Evolutionary conservation across 768 basidiomycete species (phyloP).

Genomic region (Albatrellus ellisii): DNA sequence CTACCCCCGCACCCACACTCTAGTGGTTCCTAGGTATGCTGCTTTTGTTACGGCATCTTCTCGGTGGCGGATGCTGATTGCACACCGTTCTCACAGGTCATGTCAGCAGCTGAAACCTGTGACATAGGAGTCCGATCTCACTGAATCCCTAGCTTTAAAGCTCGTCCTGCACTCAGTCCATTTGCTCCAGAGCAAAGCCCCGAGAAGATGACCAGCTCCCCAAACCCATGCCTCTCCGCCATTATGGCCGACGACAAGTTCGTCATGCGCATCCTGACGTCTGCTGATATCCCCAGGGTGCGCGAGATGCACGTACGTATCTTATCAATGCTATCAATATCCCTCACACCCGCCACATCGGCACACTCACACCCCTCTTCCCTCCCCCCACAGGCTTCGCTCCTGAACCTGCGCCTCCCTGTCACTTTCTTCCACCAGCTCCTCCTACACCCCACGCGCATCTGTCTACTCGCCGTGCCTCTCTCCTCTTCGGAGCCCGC

Average conservation of each 20-base stretch:
- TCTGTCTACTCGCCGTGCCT: constrained; percentile 7
- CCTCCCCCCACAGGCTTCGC: constrained; percentile 5
- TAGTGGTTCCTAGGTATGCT: no score
- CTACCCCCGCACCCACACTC: no score
- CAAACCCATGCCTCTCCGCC: not conserved
- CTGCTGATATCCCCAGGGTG: constrained; percentile 9
- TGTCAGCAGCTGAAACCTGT: no score
- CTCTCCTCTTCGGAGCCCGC: constrained; percentile 8
- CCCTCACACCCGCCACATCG: not conserved
- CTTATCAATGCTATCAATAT: no score
- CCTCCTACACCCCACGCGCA: constrained; percentile 9
- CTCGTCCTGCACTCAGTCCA: not conserved
- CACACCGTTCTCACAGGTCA: no score
- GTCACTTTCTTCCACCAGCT: constrained; percentile 11
- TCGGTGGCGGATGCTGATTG: no score
- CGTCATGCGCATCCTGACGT: constrained; percentile 9
- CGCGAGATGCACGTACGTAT: constrained; percentile 10
- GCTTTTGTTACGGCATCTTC: no score
- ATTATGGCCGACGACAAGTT: constrained; percentile 6
- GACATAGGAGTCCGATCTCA: no score
- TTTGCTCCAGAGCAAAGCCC: not conserved
- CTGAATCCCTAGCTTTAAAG: not conserved
- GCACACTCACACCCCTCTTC: not conserved
- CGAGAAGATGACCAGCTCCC: constrained; percentile 6
- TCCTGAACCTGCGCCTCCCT: constrained; percentile 3